Evolutionary conservation across 352 stramenopile genomes (phyloP).

Genomic region (Phytophthora colocasiae): DNA sequence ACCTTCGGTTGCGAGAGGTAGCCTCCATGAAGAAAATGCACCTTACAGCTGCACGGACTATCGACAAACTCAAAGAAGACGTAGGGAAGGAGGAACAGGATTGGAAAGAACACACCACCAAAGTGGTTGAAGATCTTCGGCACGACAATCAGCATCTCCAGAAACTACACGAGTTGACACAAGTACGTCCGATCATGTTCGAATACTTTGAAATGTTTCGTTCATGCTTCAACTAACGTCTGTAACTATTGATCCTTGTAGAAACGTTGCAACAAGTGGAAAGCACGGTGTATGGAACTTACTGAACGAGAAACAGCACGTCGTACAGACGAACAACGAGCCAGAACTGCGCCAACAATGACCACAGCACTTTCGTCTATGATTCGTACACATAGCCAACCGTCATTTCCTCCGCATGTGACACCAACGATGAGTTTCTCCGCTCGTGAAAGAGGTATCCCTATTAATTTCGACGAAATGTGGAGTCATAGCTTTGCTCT

Average conservation of each 20-base stretch:
- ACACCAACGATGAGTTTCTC: conserved; percentile 25
- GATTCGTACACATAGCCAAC: conserved; percentile 48
- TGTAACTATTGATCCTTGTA: conserved; percentile 13
- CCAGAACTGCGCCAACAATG: conserved; percentile 38
- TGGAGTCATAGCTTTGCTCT: conserved; percentile 61
- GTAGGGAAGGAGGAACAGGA: conserved; percentile 56
- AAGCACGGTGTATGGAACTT: conserved; percentile 59
- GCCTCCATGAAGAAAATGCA: conserved; percentile 71
- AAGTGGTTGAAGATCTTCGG: conserved; percentile 63
- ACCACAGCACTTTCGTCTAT: conserved; percentile 39
- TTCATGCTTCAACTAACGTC: background rate
- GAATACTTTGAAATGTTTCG: background rate
- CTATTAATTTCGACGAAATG: conserved; percentile 67
- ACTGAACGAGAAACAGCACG: conserved; percentile 50
- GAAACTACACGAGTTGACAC: conserved; percentile 57
- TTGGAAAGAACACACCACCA: conserved; percentile 60
- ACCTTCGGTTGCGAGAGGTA: conserved; percentile 67
- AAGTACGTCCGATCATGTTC: conserved; percentile 32
- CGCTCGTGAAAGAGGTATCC: conserved; percentile 17
- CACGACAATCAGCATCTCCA: conserved; percentile 69
- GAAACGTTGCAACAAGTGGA: conserved; percentile 82
- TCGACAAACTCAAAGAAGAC: conserved; percentile 70
- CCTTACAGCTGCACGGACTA: conserved; percentile 54
- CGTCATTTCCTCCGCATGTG: conserved; percentile 20
- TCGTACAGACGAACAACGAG: conserved; percentile 50